phyloP scores from a whole-genome alignment of 495 filamentous ascomycete genomes.

The Talaromyces trachyspermus region DNA sequence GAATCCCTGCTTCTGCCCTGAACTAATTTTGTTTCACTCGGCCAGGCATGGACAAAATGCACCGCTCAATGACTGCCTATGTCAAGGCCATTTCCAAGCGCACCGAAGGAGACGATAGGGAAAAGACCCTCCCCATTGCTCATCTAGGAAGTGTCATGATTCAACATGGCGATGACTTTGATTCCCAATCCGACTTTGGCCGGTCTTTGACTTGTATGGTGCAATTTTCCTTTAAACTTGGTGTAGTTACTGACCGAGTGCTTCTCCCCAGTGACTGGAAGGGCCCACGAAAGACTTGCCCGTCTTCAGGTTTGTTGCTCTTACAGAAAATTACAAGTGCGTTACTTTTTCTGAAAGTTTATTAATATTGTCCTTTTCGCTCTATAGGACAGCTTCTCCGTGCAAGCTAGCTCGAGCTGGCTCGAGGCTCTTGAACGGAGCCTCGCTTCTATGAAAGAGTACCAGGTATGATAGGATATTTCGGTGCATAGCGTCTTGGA shows the following conservation, averaged over 20 bases:
- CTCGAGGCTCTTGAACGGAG: slow-evolving; percentile 86
- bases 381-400: slow-evolving; percentile 61
- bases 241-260: background rate
- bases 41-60: slow-evolving; percentile 83
- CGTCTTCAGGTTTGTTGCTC: slow-evolving; percentile 58
- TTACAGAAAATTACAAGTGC: background rate
- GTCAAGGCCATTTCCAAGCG: slow-evolving; percentile 87
- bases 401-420: slow-evolving; percentile 79
- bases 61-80: slow-evolving; percentile 81
- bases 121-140: slow-evolving; percentile 75
- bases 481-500: too few species aligned
- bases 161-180: slow-evolving; percentile 88
- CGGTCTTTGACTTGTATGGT: slow-evolving; percentile 72
- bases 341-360: background rate
- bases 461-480: slow-evolving; percentile 54
- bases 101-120: slow-evolving; percentile 73
- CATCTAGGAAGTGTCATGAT: slow-evolving; percentile 86
- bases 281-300: slow-evolving; percentile 81
- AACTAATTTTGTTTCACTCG: too few species aligned
- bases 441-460: slow-evolving; percentile 94
- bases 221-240: background rate
- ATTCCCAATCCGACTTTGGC: slow-evolving; percentile 85
- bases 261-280: slow-evolving; percentile 57
- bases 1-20: background rate
- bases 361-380: too few species aligned